These are phyloP conservation scores for Leishmania amazonensis DNA, from an alignment of 208 protist genomes.

Conservation along the genomic window DNA sequence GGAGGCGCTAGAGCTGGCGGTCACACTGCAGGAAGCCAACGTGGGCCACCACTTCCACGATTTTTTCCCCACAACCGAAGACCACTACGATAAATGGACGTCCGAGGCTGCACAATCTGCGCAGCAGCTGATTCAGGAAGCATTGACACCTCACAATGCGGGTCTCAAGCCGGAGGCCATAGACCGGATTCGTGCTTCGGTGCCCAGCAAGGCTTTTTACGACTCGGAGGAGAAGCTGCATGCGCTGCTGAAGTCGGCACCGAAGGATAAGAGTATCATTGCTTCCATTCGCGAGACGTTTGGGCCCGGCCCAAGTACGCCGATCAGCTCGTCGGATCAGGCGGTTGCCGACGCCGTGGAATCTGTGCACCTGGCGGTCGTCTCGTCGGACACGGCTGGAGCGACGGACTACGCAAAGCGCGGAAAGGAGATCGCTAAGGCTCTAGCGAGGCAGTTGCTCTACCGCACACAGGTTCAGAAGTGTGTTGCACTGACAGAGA, in stretches of 20 bases:
- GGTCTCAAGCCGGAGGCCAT: conserved; percentile 45
- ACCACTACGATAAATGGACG: conserved; percentile 67
- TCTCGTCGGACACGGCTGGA: conserved; percentile 67
- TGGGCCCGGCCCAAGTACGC: conserved; percentile 53
- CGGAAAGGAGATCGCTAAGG: conserved; percentile 50
- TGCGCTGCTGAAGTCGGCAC: conserved; percentile 55
- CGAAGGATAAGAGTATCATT: conserved; percentile 60
- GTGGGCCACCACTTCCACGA: conserved; percentile 84
- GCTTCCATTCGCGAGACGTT: conserved; percentile 58
- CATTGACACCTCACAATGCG: conserved; percentile 38
- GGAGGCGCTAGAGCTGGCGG: conserved; percentile 72
- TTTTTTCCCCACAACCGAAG: conserved; percentile 58
- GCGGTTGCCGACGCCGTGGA: conserved; percentile 57
- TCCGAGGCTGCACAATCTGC: conserved; percentile 43
- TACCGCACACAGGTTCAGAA: conserved; percentile 80
- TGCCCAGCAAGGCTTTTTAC: conserved; percentile 65
- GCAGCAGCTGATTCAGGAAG: conserved; percentile 48
- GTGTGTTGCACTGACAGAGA: conserved; percentile 68
- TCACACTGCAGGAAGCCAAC: conserved; percentile 63
- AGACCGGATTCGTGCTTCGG: conserved; percentile 51
- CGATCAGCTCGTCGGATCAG: conserved; percentile 67
- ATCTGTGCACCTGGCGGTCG: conserved; percentile 33
- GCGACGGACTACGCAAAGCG: conserved; percentile 44
- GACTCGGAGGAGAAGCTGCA: conserved; percentile 67
- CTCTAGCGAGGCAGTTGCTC: conserved; percentile 66